Evolutionary conservation across 495 filamentous ascomycete species (phyloP), one percentile per base, ranked within the genome.

Genomic region (Xylaria curta): DNA sequence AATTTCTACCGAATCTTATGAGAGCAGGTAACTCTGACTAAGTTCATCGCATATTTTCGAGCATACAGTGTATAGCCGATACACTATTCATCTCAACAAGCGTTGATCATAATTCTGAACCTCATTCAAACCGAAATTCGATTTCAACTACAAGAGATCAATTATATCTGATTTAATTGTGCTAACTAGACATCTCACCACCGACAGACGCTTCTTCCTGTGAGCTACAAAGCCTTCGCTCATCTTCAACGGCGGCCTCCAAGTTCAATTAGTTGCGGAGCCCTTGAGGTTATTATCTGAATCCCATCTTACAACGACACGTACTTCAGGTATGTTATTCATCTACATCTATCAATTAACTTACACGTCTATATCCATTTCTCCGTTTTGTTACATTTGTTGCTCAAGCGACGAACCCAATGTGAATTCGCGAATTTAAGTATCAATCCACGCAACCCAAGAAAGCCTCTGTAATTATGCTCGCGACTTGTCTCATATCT

Each of bases 271-370:
- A 10, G 46, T 5, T 49, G 42, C 42, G 28, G 13, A 65, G 15
- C 61, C 24, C 40, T 12, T 12, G 24, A 44, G n/a, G n/a, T 63
- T 26, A 64, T 36, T 7, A 31, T 56, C 49, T 21, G 31, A 38
- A 21, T n/a, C 17, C 15, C 51, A 12, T n/a, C 38, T 54, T 42
- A 5, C 21, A 12, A 42, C 49, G 47, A 67, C n/a, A 33, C 53
- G 36, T 67, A 19, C 47, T 56, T 10, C 17, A 42, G 49, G 65
- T 67, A 44, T 26, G 47, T 44, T 24, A 12, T 44, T 67, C 21
- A n/a, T 66, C 26, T 42, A 3, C n/a, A n/a, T 66, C 42, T 42
- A 3, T 33, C 19, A 46, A 33, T 33, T 12, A 10, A 0, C 40
- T 15, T 49, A 1, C 8, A 19, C 62, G 17, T n/a, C 12, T 49